These are phyloP conservation scores for Calonectria montana DNA, from an alignment of 2,329 filamentous ascomycete genomes.

Conservation along the genomic window DNA sequence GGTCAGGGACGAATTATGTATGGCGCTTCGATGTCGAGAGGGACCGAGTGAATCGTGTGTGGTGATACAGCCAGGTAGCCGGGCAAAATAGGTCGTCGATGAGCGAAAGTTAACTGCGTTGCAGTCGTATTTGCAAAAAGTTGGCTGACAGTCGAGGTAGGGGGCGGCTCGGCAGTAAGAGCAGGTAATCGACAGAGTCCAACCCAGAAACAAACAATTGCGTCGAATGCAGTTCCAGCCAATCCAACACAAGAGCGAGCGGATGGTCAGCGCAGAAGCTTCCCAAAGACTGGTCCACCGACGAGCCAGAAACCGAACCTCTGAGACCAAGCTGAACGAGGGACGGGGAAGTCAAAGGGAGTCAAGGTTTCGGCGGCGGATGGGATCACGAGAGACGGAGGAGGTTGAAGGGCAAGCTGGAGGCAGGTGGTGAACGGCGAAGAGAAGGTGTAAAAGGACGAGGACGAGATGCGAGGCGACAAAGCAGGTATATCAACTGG, in stretches of 20 bases:
- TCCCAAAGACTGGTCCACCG: conserved; percentile 20
- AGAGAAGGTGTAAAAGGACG: conserved; percentile 27
- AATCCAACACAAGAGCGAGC: conserved; percentile 19
- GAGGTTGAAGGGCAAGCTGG: conserved; percentile 31
- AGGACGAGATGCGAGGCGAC: conserved; percentile 1
- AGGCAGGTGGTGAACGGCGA: conserved; percentile 23
- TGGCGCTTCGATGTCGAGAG: conserved; percentile 3
- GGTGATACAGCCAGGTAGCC: conserved; percentile 36
- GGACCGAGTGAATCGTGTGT: conserved; percentile 30
- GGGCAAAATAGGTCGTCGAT: conserved; percentile 19
- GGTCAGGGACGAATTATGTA: conserved; percentile 13
- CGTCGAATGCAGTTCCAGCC: conserved; percentile 11
- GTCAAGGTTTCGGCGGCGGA: conserved; percentile 28
- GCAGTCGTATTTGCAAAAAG: conserved; percentile 18
- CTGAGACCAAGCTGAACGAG: conserved; percentile 26
- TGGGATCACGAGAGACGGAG: conserved; percentile 14
- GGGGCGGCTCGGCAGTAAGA: conserved; percentile 5
- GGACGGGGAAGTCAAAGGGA: conserved; percentile 20
- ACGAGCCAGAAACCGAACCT: conserved; percentile 27
- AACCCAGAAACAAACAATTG: not conserved
- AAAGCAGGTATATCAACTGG: conserved; percentile 7
- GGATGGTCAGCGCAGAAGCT: conserved; percentile 13
- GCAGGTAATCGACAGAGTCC: not conserved
- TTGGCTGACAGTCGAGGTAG: conserved; percentile 12
- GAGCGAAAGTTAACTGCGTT: conserved; percentile 9